Evolutionary conservation across 768 basidiomycete genomes (phyloP), one percentile per base, ranked within the genome.

Genomic region (Mycena sanguinolenta): DNA sequence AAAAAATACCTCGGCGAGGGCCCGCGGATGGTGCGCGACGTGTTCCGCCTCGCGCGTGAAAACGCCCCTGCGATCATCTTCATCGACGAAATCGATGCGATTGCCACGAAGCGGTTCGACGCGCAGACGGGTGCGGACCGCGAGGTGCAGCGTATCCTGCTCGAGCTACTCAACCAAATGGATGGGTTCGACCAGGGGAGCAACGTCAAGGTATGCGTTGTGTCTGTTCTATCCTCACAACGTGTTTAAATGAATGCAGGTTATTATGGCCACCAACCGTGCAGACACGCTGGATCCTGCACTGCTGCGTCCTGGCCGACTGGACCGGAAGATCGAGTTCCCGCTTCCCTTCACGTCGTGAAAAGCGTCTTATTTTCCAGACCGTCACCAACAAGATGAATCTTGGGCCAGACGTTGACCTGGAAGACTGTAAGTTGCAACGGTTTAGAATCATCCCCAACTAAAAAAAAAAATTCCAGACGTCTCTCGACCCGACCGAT

Each of bases 201-300:
- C 79, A 99, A 97, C 75, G 98, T 99, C 78, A 99, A 99, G 91
- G 97, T 95, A 77, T 52, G 83, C 19, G n/a, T 7, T 19, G 9
- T 2, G 49, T 68, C 5, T 50, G 12, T n/a, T 55, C 14, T 19
- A 8, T 30, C 9, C 32, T 34, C 32, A 5, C 32, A 34, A n/a
- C n/a, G 32, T 53, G 54, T n/a, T 10, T 65, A 0, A 38, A 58
- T 10, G 36, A 27, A 4, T 25, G 46, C 69, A 98, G 96, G 98
- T 99, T 49, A 99, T 99, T 79, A 99, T 99, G 98, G 98, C 98
- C 30, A 99, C 98, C 50, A 99, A 99, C 83, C 94, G 98, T 75
- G 95, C 95, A 54, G 98, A 99, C 81, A 99, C 98, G 7, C 88
- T 99, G 34, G 98, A 99, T 81, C 98, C 98, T 67, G 98, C 98